Evolutionary conservation across 306 rosid species (phyloP).

Genomic region (Fragaria nilgerrensis): DNA sequence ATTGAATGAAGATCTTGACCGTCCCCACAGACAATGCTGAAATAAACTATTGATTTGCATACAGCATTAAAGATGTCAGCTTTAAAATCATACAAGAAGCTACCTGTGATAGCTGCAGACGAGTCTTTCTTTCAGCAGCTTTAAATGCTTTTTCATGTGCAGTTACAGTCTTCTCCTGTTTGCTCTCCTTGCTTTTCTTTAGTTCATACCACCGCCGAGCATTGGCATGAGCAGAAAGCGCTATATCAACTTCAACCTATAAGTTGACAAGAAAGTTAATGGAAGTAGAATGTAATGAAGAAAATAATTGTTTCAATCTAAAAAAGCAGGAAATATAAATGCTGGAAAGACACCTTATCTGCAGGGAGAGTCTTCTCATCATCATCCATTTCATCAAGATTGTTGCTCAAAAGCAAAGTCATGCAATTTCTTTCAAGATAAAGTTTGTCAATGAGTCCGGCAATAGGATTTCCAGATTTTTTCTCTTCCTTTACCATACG

Average conservation of each 20-base stretch:
- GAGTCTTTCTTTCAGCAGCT: constrained; percentile 97
- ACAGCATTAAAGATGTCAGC: background rate
- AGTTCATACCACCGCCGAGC: constrained; percentile 92
- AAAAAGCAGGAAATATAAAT: constrained; percentile 22
- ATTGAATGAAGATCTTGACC: background rate
- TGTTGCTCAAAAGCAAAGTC: constrained; percentile 85
- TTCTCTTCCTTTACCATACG: constrained; percentile 98
- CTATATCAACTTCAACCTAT: constrained; percentile 92
- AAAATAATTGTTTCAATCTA: constrained; percentile 8
- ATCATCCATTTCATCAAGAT: constrained; percentile 98
- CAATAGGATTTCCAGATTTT: constrained; percentile 96
- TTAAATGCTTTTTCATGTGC: constrained; percentile 97
- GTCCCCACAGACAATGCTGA: background rate
- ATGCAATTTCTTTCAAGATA: constrained; percentile 90
- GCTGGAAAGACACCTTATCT: constrained; percentile 64
- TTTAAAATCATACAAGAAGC: constrained; percentile 16
- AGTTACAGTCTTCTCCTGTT: constrained; percentile 87
- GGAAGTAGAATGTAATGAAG: background rate
- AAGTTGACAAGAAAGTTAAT: constrained; percentile 13
- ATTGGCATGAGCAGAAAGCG: constrained; percentile 95
- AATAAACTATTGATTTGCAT: background rate
- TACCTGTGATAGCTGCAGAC: constrained; percentile 88
- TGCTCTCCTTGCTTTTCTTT: constrained; percentile 94
- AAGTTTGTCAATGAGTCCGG: constrained; percentile 94
- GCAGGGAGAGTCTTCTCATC: constrained; percentile 97